A percentile compares a stretch with the other conserved stretches of the same genome.
phyloP scores from a whole-genome alignment of 2,329 filamentous ascomycete genomes.

The Colletotrichum siamense region DNA sequence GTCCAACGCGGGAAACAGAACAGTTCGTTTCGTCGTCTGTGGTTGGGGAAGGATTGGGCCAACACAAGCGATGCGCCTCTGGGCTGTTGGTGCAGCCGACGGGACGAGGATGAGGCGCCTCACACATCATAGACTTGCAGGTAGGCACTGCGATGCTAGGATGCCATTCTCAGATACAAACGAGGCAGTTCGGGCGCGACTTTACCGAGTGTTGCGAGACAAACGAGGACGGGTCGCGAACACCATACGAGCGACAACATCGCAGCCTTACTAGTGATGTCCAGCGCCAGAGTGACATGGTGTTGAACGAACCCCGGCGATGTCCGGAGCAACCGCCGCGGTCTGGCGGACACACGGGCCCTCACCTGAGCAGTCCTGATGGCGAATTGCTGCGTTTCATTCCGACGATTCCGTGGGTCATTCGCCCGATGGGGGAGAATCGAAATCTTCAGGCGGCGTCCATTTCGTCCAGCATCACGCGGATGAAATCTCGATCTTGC shows the following conservation, averaged over 20 bases:
- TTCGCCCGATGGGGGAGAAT: background rate
- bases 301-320: background rate
- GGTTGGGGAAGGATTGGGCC: background rate
- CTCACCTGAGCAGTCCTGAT: background rate
- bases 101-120: background rate
- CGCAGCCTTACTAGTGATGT: background rate
- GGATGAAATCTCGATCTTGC: background rate
- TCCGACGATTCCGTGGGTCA: background rate
- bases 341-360: background rate
- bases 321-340: background rate
- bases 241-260: background rate
- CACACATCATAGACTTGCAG: background rate
- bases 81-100: background rate
- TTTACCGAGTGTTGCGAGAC: background rate
- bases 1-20: background rate
- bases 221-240: background rate
- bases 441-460: background rate
- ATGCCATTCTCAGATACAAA: background rate
- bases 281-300: background rate
- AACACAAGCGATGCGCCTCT: background rate
- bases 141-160: background rate
- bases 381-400: background rate
- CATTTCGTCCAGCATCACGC: background rate
- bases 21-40: background rate
- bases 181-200: background rate